Evolutionary conservation across 2,329 filamentous ascomycete genomes (phyloP).

Genomic region (Neonectria ditissima): DNA sequence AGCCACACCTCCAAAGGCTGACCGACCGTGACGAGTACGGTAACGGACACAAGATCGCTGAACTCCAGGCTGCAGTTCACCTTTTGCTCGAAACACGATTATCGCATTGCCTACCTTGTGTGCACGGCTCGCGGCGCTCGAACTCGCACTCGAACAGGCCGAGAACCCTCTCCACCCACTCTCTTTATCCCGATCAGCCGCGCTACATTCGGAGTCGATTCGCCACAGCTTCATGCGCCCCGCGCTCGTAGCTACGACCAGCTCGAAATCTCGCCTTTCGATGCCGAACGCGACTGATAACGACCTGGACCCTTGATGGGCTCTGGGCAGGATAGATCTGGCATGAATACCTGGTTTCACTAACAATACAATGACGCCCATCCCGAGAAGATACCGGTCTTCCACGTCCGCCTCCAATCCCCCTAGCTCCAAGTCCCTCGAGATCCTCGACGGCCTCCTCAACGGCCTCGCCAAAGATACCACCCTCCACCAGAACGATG

Average conservation of each 20-base stretch:
- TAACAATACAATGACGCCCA: conserved; percentile 60
- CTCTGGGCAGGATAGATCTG: conserved; percentile 47
- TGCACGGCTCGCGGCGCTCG: conserved; percentile 2
- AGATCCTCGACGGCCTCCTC: conserved; percentile 68
- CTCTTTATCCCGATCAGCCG: background rate
- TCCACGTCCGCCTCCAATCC: conserved; percentile 71
- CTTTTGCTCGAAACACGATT: conserved; percentile 39
- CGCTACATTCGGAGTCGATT: conserved; percentile 1
- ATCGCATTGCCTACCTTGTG: conserved; percentile 24
- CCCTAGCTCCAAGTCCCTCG: conserved; percentile 69
- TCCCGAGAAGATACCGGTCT: conserved; percentile 70
- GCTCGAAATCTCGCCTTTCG: conserved; percentile 46
- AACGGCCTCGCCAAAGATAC: conserved; percentile 56
- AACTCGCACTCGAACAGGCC: conserved; percentile 3
- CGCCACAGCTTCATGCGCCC: conserved; percentile 43
- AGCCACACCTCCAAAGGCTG: conserved; percentile 50
- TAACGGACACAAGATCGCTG: conserved; percentile 39
- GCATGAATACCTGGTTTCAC: conserved; percentile 41
- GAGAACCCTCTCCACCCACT: background rate
- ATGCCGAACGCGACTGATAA: conserved; percentile 50
- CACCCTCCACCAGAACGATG: conserved; percentile 49
- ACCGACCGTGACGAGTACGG: conserved; percentile 41
- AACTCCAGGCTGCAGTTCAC: conserved; percentile 46
- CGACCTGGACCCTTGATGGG: conserved; percentile 54
- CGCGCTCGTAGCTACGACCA: conserved; percentile 44